A percentile compares a stretch with the other conserved stretches of the same genome.
Conservation (phyloP, 352 stramenopile genomes). For the Pythium vanterpoolii region DNA sequence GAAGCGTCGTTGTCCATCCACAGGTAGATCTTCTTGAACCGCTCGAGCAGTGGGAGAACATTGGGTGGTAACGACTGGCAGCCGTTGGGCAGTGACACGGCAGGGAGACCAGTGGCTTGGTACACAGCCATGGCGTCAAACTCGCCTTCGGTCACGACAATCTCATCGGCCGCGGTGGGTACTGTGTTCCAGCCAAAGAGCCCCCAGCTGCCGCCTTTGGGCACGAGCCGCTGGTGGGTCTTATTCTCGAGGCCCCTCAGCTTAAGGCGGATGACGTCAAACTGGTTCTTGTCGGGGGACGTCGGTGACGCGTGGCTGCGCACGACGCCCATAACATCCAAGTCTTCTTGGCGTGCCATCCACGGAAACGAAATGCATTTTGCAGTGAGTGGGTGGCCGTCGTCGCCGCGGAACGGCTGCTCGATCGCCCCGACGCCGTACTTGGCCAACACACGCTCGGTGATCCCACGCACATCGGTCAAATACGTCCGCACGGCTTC, state of each 20-base stretch:
- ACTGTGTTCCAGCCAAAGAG: conserved; percentile 99
- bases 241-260: conserved; percentile 85
- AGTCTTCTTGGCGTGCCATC: conserved; percentile 88
- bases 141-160: conserved; percentile 98
- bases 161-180: conserved; percentile 68
- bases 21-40: conserved; percentile 97
- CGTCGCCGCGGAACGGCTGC: conserved; percentile 76
- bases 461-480: conserved; percentile 61
- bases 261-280: conserved; percentile 83
- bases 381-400: conserved; percentile 44
- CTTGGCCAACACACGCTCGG: conserved; percentile 73
- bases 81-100: conserved; percentile 97
- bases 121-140: conserved; percentile 97
- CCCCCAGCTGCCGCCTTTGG: conserved; percentile 94
- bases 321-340: conserved; percentile 79
- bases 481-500: conserved; percentile 65
- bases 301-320: conserved; percentile 30
- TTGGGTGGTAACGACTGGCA: conserved; percentile 94
- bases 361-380: conserved; percentile 96
- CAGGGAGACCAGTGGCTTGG: conserved; percentile 91
- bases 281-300: conserved; percentile 67
- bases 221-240: conserved; percentile 79
- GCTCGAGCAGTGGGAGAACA: conserved; percentile 94
- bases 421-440: conserved; percentile 89
- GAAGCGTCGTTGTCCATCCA: conserved; percentile 99